Conservation (phyloP, 2,329 filamentous ascomycete species). For the Aspergillus sergii region DNA sequence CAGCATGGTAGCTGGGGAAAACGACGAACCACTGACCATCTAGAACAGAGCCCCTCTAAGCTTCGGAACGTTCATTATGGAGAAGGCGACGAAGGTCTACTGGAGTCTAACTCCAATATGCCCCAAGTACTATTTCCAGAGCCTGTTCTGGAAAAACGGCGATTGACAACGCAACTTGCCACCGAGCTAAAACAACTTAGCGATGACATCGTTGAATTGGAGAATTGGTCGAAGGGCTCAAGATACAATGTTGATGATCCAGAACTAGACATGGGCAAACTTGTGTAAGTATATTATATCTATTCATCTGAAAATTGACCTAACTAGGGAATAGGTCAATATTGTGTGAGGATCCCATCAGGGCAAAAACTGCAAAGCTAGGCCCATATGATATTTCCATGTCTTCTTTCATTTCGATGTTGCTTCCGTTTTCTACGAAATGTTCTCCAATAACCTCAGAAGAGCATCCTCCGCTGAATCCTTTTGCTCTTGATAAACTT, state of each 20-base stretch:
- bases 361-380: conserved; percentile 23
- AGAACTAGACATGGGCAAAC: conserved; percentile 33
- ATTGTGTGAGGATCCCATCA: conserved; percentile 32
- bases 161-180: conserved; percentile 55
- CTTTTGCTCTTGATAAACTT: conserved; percentile 57
- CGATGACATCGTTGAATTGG: conserved; percentile 60
- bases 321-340: conserved; percentile 33
- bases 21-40: conserved; percentile 24
- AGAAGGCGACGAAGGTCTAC: conserved; percentile 13
- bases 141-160: conserved; percentile 50
- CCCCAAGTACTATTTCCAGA: conserved; percentile 24
- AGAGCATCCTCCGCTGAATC: conserved; percentile 62
- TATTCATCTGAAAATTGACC: conserved; percentile 3
- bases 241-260: conserved; percentile 37
- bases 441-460: conserved; percentile 23
- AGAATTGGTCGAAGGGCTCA: conserved; percentile 61
- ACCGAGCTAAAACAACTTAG: conserved; percentile 60
- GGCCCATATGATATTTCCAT: conserved; percentile 28
- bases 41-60: conserved; percentile 36
- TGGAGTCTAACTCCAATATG: conserved; percentile 7
- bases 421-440: conserved; percentile 44
- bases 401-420: conserved; percentile 41
- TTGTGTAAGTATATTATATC: conserved; percentile 34
- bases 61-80: conserved; percentile 22
- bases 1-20: conserved; percentile 32